Base-by-base conservation (phyloP, 106 monocot species). In the Allium sativum region DNA sequence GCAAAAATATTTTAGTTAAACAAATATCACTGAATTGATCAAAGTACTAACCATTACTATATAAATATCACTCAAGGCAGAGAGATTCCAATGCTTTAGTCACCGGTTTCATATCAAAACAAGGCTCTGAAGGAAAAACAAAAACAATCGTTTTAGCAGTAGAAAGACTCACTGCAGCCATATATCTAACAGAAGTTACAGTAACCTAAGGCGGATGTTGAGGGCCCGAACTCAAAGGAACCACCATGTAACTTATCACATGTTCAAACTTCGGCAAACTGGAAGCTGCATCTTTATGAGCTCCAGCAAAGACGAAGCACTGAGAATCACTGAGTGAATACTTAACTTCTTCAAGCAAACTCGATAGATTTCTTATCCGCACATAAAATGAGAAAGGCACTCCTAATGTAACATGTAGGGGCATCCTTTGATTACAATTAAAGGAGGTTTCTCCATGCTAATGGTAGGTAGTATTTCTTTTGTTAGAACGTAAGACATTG, bases 271-370 rank as follows among this genome's bases (percentile, higher is more conserved):
- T 81, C 11, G 98, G 98, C 43, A 98, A 63, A 66, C 91, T 70
- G 18, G 53, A 88, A 19, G 59, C 61, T 15, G 74, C 31, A 68
- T 76, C 73, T 68, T 66, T 78, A 55, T 98, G 91, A 22, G 82
- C 81, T 20, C 98, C 98, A 45, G 74, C 72, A 21, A 92, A 92
- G 15, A 98, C 88, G 52, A 98, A 98, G 48, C 79, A 80, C 56
- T 92, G 92, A 21, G 82, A 92, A 60, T 98, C 98, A 1, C 80
- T 88, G 44, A 88, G 55, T 6, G 78, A 76, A 62, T 85, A 88
- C 65, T 88, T 98, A 42, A 98, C 81, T 50, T 98, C 98, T 76
- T 98, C 91, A 56, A 98, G 84, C 44, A 92, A 68, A 72, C 67
- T 75, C 16, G 90, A 88, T 6, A 72, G 65, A 41, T 98, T 98